Evolutionary conservation across 192 early-diverging fungal species (phyloP), one percentile per base, ranked within the genome.

Genomic region (Dimargaris verticillata): DNA sequence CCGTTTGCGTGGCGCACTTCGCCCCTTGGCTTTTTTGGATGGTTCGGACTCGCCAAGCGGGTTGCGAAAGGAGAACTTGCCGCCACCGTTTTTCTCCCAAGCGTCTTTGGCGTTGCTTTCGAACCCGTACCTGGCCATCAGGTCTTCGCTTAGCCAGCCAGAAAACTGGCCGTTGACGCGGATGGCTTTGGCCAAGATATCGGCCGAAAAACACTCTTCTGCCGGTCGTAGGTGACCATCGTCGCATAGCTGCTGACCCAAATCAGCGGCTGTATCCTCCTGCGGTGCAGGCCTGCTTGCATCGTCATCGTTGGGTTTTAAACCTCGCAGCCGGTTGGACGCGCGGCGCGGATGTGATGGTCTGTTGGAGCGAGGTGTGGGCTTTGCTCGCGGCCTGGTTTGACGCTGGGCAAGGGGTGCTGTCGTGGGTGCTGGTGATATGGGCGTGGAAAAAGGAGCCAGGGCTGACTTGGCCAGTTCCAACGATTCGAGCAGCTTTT

Each of bases 1-100:
- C 11, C 20, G 45, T 13, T 18, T 11, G 18, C 45, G 45, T 46
- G 12, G 11, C 12, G 45, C 45, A 11, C 12, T 11, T 46, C 18
- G 11, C 11, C 45, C 12, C 45, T 46, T 46, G 45, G 12, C 45
- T 46, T 46, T 46, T 46, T 46, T 62, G 5, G 70, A 18, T 49
- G 63, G 63, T 33, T 78, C 77, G 28, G 78, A 72, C 15, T 66
- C 73, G 17, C 79, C 81, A 46, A 80, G 54, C 1, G 80, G 82
- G 58, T 84, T 79, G 29, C 74, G 80, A 63, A 76, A 85, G 20
- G 86, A 83, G 61, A 83, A 88, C 25, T 73, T 78, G 41, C 83
- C 86, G 29, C 86, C 86, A 24, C 84, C 86, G 47, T 88, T 79
- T 55, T 77, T 80, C 47, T 88, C 84, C 84, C 86, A 88, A 26